Percentiles rank a stretch among this genome's conserved stretches.
Evolutionary conservation across 78 protist species (phyloP).

Genomic region (Protostelium mycophagum): DNA sequence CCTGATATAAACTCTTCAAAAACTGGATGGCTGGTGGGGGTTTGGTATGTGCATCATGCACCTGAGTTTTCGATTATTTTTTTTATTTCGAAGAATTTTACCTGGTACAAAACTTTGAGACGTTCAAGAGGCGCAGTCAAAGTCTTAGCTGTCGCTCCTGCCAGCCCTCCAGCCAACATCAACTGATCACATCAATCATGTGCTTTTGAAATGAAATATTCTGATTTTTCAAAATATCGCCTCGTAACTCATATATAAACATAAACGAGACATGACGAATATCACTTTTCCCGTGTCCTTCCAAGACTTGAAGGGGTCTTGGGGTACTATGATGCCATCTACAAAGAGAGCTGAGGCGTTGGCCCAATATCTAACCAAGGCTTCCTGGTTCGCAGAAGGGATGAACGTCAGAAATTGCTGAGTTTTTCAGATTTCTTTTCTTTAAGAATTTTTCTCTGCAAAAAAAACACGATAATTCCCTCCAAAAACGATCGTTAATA

Average conservation of each 20-base stretch:
- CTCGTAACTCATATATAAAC: no score
- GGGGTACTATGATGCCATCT: background rate
- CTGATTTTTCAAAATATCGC: background rate
- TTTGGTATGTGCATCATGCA: background rate
- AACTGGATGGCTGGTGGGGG: background rate
- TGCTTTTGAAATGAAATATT: background rate
- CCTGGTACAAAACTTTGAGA: background rate
- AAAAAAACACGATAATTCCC: no score
- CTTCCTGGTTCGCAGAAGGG: background rate
- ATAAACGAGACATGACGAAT: background rate
- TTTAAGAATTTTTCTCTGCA: no score
- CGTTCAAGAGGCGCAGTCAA: background rate
- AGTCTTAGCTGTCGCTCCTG: background rate
- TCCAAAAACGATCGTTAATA: no score
- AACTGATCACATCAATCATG: background rate
- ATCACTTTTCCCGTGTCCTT: background rate
- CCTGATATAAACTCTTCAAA: background rate
- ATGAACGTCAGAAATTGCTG: background rate
- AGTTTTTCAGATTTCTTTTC: no score
- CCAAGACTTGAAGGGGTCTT: background rate
- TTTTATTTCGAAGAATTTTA: no score
- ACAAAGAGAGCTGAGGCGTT: background rate
- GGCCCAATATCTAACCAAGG: background rate
- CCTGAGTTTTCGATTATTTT: background rate
- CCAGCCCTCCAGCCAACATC: background rate